phyloP scores from a whole-genome alignment of 352 stramenopile genomes.

The Phytophthora citricola region DNA sequence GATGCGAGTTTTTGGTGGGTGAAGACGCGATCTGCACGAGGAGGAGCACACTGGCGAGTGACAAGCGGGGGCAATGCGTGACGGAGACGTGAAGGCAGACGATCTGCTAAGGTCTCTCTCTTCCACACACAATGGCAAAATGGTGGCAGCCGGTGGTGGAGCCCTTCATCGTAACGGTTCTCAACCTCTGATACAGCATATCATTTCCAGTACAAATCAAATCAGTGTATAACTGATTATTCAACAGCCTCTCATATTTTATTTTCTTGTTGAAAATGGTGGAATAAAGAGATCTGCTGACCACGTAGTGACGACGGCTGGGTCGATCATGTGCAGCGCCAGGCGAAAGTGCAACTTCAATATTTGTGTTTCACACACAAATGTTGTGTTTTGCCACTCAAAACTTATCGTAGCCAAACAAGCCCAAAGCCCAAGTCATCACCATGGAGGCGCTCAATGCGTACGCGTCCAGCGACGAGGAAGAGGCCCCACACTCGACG shows the following conservation, averaged over 20 bases:
- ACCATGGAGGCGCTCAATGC: conserved; percentile 55
- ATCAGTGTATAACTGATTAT: too few species aligned
- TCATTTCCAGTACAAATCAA: too few species aligned
- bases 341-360: conserved; percentile 16
- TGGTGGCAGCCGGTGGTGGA: conserved; percentile 25
- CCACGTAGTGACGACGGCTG: conserved; percentile 5
- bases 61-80: not conserved
- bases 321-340: conserved; percentile 9
- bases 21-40: conserved; percentile 4
- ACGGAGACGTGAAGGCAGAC: not conserved
- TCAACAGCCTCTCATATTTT: not conserved
- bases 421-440: not conserved
- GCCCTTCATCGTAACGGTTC: conserved; percentile 11
- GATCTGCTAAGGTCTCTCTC: conserved; percentile 16
- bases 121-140: conserved; percentile 28
- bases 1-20: not conserved
- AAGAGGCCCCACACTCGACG: conserved; percentile 10
- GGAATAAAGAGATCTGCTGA: not conserved
- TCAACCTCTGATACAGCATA: not conserved
- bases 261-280: conserved; percentile 5
- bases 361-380: not conserved
- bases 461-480: conserved; percentile 64
- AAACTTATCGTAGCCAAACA: not conserved
- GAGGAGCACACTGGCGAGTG: conserved; percentile 5
- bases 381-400: not conserved